Percentiles rank a stretch among this genome's conserved stretches.
Conservation (phyloP, 768 basidiomycete species). For the Filobasidium floriforme region DNA sequence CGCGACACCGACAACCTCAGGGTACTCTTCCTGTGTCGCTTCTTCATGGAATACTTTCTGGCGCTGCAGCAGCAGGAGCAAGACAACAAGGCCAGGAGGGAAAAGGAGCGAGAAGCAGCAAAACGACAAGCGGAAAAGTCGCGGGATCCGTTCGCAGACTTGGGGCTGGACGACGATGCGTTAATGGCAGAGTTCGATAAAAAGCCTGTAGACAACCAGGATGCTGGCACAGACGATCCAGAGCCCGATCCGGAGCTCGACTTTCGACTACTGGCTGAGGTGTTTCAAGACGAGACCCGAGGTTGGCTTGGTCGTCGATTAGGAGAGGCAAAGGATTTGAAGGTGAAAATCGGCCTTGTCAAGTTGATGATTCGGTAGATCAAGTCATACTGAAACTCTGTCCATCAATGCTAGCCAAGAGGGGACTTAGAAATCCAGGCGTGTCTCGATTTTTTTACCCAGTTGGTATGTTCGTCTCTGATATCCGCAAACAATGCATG, state of each 20-base stretch:
- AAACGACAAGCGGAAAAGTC: constrained; percentile 14
- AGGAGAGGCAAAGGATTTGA: constrained; percentile 39
- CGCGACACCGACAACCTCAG: constrained; percentile 92
- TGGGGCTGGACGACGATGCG: constrained; percentile 3
- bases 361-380: not conserved
- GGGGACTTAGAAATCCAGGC: constrained; percentile 71
- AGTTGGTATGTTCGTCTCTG: constrained; percentile 51
- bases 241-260: constrained; percentile 12
- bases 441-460: constrained; percentile 86
- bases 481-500: not conserved
- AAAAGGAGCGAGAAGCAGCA: constrained; percentile 6
- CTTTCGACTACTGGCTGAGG: constrained; percentile 40
- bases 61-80: constrained; percentile 46
- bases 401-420: not conserved
- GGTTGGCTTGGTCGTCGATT: constrained; percentile 61
- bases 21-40: constrained; percentile 74
- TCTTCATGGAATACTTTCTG: constrained; percentile 89
- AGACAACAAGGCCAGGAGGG: constrained; percentile 4
- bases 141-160: not conserved
- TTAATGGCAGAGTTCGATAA: not conserved
- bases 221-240: constrained; percentile 34
- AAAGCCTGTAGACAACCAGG: constrained; percentile 17
- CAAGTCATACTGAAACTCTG: not conserved
- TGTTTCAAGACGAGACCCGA: constrained; percentile 55
- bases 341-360: constrained; percentile 51